Conservation (phyloP, 176 grass and related monocot genomes). For the Avena insularis region DNA sequence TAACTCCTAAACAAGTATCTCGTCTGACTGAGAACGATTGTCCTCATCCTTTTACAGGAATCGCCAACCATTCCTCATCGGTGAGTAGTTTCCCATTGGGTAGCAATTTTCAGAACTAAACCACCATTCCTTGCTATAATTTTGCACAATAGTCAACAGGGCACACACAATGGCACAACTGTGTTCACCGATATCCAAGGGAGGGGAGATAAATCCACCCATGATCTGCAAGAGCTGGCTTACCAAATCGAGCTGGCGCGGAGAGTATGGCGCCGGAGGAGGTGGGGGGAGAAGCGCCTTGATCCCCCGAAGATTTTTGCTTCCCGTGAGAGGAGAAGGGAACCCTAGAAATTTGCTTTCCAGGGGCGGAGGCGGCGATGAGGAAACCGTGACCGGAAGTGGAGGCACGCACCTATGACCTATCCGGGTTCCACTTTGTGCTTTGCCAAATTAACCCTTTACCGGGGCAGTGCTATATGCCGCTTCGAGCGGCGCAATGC, state of each 20-base stretch:
- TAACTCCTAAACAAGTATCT: not conserved
- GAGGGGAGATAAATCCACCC: not conserved
- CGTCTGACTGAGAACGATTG: not conserved
- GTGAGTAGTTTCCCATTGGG: not conserved
- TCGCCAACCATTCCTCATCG: no score
- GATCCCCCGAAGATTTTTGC: conserved; percentile 7
- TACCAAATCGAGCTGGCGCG: conserved; percentile 1
- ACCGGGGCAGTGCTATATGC: no score
- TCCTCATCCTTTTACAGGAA: not conserved
- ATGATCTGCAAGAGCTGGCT: not conserved
- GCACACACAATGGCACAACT: not conserved
- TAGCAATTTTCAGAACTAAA: not conserved
- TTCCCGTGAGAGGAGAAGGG: conserved; percentile 23
- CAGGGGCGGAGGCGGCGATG: not conserved
- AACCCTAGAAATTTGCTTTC: conserved; percentile 15
- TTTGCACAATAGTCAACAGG: not conserved
- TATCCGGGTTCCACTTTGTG: not conserved
- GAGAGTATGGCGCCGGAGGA: not conserved
- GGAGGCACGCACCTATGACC: not conserved
- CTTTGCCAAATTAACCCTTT: not conserved
- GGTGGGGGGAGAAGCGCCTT: not conserved
- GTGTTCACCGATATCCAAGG: not conserved
- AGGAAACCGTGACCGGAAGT: conserved; percentile 3
- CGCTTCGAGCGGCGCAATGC: no score
- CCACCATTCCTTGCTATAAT: not conserved